Evolutionary conservation across 2,329 filamentous ascomycete genomes (phyloP).

Genomic region (Bimuria novae-zelandiae): DNA sequence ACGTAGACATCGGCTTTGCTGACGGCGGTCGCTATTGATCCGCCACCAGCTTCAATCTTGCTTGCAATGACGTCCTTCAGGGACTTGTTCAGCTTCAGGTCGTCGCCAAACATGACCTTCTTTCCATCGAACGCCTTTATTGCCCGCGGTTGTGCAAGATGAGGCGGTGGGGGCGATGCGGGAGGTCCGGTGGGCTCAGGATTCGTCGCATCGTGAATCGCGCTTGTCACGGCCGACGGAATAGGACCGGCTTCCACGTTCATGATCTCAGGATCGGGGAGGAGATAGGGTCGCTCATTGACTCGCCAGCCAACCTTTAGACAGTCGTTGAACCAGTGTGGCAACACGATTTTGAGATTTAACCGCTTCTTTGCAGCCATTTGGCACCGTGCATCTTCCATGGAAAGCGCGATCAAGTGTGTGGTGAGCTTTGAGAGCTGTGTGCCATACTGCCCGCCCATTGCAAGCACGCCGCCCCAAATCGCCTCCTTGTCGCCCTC

Average conservation of each 20-base stretch:
- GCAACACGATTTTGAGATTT: conserved; percentile 81
- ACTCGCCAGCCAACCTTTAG: conserved; percentile 91
- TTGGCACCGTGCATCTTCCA: conserved; percentile 73
- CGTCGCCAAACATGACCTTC: conserved; percentile 74
- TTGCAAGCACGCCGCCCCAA: conserved; percentile 82
- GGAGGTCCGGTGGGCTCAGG: conserved; percentile 33
- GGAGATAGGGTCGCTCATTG: conserved; percentile 80
- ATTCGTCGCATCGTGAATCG: conserved; percentile 41
- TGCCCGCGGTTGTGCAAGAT: conserved; percentile 30
- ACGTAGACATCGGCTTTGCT: conserved; percentile 80
- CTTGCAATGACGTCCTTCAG: conserved; percentile 69
- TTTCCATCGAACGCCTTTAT: conserved; percentile 74
- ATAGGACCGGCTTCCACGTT: conserved; percentile 30
- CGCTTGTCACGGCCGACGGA: conserved; percentile 54
- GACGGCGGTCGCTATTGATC: conserved; percentile 67
- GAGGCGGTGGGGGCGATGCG: conserved; percentile 23
- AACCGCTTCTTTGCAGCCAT: conserved; percentile 67
- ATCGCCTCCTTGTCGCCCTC: conserved; percentile 89
- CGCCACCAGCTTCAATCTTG: conserved; percentile 74
- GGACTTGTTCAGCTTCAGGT: conserved; percentile 72
- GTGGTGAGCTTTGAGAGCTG: conserved; percentile 76
- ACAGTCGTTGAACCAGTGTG: conserved; percentile 98
- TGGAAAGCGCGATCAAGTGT: conserved; percentile 82
- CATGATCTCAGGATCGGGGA: conserved; percentile 85
- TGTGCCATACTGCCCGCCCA: conserved; percentile 81